Conservation (phyloP, 2,329 filamentous ascomycete species). For the Xylariaceae sp. region DNA sequence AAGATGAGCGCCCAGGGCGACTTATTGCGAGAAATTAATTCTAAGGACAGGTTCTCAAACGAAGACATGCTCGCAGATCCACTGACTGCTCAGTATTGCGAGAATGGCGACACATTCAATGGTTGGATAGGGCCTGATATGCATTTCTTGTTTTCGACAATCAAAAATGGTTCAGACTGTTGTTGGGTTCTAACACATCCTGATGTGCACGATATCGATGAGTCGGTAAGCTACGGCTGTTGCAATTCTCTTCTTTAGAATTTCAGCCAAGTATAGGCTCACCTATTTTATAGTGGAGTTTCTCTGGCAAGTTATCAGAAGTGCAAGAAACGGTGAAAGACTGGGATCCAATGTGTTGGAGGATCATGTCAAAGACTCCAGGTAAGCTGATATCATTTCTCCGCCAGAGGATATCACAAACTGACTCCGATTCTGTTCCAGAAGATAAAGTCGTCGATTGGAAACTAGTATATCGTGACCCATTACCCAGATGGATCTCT, state of each 20-base stretch:
- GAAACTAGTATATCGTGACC: conserved; percentile 51
- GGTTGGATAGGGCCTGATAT: conserved; percentile 58
- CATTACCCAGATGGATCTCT: conserved; percentile 49
- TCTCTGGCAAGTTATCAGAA: conserved; percentile 51
- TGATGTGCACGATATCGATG: conserved; percentile 53
- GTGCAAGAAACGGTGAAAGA: conserved; percentile 49
- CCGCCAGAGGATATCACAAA: too few species aligned
- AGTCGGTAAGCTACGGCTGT: conserved; percentile 33
- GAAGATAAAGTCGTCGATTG: conserved; percentile 43
- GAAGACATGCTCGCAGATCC: conserved; percentile 52
- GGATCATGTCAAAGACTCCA: conserved; percentile 45
- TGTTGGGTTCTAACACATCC: conserved; percentile 58
- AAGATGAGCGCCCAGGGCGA: conserved; percentile 7
- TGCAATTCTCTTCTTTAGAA: too few species aligned
- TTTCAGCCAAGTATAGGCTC: too few species aligned
- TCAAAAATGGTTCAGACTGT: conserved; percentile 54
- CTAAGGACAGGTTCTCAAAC: conserved; percentile 40
- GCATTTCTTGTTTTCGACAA: conserved; percentile 56
- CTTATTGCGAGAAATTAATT: not conserved
- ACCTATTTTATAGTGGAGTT: conserved; percentile 38
- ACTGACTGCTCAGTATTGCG: conserved; percentile 51
- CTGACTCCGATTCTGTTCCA: too few species aligned
- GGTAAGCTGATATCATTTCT: too few species aligned
- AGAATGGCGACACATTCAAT: conserved; percentile 57
- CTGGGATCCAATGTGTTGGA: conserved; percentile 48